Base-by-base conservation (phyloP, 1,284 basidiomycete genomes). In the Marasmius sp. region DNA sequence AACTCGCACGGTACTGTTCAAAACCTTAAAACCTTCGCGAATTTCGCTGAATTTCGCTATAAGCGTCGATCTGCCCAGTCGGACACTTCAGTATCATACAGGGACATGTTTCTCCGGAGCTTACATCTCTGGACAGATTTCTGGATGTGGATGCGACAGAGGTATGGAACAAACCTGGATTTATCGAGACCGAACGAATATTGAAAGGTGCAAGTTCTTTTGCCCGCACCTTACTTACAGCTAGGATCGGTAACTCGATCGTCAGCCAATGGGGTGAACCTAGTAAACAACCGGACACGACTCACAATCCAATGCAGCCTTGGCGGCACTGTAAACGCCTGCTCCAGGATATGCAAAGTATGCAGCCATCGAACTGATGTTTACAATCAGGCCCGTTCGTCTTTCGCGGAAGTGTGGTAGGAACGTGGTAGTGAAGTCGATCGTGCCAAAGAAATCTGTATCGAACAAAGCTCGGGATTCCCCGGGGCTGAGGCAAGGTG, bases 391-490 rank as follows among this genome's bases (percentile, higher is more conserved):
- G 1, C 68, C 67, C 1, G 61, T 51, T 27, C 51, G 64, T 3
- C 65, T 61, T 8, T 34, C 54, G 8, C 67, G 59, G 34, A 66
- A 66, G 54, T 68, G 64, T 8, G 68, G 68, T 20, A 68, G 53
- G 51, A 69, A 64, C 0, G 66, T 65, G 53, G 57, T 63, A 4
- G 68, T 69, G 49, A 69, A 33, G 59, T 66, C 64, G 45, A 69
- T 45, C 8, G 66, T 45, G 1, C 66, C 61, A 51, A 68, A 69
- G 16, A 68, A 61, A 49, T 69, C 68, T n/a, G 68, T 69, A 54
- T 66, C 59, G 60, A 67, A 69, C 45, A 66, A 64, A 20, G 58
- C 27, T 43, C 55, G 48, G 27, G 58, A 43, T 50, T 61, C 48
- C 48, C 59, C 53, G 1, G 55, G 41, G 3, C 61, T 59, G 18